Evolutionary conservation across 2,329 filamentous ascomycete species (phyloP).

Genomic region (Sclerotinia trifoliorum): DNA sequence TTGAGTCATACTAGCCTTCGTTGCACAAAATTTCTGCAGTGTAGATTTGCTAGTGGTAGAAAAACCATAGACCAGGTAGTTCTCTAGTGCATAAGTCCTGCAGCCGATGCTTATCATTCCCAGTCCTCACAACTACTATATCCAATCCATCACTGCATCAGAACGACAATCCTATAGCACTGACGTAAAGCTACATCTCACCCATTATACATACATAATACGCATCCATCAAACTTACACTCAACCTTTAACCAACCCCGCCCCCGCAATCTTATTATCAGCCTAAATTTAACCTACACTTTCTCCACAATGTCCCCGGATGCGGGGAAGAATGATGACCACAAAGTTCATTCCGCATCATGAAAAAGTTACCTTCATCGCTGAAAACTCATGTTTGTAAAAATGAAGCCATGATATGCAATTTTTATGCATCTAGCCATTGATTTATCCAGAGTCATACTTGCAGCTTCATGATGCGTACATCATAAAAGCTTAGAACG

Average conservation of each 20-base stretch:
- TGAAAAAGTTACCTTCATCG: background rate
- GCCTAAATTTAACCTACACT: background rate
- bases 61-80: background rate
- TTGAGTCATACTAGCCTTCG: background rate
- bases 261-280: slow-evolving; percentile 8
- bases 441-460: background rate
- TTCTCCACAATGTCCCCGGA: background rate
- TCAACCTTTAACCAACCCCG: background rate
- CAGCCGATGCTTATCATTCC: background rate
- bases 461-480: background rate
- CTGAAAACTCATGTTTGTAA: background rate
- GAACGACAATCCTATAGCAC: background rate
- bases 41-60: background rate
- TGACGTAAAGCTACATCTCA: background rate
- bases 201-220: background rate
- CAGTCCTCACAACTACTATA: background rate
- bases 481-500: background rate
- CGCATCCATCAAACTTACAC: background rate
- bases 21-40: background rate
- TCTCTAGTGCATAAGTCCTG: background rate
- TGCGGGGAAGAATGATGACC: slow-evolving; percentile 9
- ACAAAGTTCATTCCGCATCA: background rate
- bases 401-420: background rate
- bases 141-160: background rate
- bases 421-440: background rate